Evolutionary conservation across 306 rosid species (phyloP).

Genomic region (Vachellia collinsii): DNA sequence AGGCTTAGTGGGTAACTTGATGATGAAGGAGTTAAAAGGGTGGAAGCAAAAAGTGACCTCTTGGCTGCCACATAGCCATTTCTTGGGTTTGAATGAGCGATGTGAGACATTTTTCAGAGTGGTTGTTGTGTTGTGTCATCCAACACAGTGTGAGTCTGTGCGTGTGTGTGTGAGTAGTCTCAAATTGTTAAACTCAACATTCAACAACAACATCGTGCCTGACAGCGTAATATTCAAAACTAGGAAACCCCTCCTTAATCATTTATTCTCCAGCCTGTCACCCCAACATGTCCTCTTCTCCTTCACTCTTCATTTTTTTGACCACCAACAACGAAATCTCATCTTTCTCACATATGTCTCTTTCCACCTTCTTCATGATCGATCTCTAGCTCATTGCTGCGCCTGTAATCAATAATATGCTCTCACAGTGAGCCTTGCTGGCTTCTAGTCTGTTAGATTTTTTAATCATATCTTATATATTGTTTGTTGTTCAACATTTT

Average conservation of each 20-base stretch:
- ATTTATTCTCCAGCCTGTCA: slow-evolving; percentile 44
- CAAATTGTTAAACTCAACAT: slow-evolving; percentile 12
- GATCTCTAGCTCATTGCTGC: too few species aligned
- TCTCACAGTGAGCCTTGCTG: background rate
- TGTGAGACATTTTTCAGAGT: slow-evolving; percentile 45
- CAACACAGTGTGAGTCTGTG: background rate
- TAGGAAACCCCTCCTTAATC: slow-evolving; percentile 19
- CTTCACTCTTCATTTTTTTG: background rate
- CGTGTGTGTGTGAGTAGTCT: slow-evolving; percentile 15
- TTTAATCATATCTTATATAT: too few species aligned
- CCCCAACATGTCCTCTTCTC: background rate
- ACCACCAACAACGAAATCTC: background rate
- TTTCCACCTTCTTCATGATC: background rate
- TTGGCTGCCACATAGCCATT: slow-evolving; percentile 19
- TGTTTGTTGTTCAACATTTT: too few species aligned
- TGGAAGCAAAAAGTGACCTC: slow-evolving; percentile 24
- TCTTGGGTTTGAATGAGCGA: slow-evolving; percentile 24
- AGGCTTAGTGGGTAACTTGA: slow-evolving; percentile 25
- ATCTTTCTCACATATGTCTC: background rate
- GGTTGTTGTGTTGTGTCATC: slow-evolving; percentile 42
- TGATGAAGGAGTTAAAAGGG: slow-evolving; percentile 39
- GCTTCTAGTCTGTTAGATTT: background rate
- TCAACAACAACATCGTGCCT: slow-evolving; percentile 18
- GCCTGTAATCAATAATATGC: too few species aligned
- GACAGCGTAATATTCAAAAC: slow-evolving; percentile 29